phyloP scores from a whole-genome alignment of 768 basidiomycete genomes.

The Paxillus involutus region DNA sequence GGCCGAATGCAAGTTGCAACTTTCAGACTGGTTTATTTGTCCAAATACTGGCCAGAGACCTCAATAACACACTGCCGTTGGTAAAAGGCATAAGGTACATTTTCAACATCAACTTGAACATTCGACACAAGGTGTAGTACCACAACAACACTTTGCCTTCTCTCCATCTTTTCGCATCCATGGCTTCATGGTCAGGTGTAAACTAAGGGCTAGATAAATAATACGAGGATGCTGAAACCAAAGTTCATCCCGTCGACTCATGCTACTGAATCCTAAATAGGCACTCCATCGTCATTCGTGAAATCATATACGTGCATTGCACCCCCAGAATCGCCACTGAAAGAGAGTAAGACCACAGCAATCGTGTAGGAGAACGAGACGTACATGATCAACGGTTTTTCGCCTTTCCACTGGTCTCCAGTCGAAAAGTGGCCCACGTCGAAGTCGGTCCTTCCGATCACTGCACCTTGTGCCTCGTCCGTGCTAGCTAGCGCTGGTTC shows the following conservation, averaged over 20 bases:
- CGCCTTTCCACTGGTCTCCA: slow-evolving; percentile 52
- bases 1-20: slow-evolving; percentile 12
- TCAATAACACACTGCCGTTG: not conserved
- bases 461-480: slow-evolving; percentile 41
- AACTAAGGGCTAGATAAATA: not conserved
- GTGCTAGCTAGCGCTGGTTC: slow-evolving; percentile 45
- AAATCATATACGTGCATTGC: slow-evolving; percentile 46
- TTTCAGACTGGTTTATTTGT: slow-evolving; percentile 27
- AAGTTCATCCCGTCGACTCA: not conserved
- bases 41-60: slow-evolving; percentile 23
- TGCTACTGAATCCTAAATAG: slow-evolving; percentile 9
- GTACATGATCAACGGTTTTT: slow-evolving; percentile 62
- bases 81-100: not conserved
- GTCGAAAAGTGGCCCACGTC: slow-evolving; percentile 61
- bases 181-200: not conserved
- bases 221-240: slow-evolving; percentile 11
- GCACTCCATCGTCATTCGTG: slow-evolving; percentile 19
- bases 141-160: not conserved
- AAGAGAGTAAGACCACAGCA: not conserved
- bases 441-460: slow-evolving; percentile 52
- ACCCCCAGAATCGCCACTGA: slow-evolving; percentile 51
- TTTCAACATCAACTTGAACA: not conserved
- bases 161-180: not conserved
- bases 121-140: not conserved
- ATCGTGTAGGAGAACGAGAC: slow-evolving; percentile 25